A percentile compares a stretch with the other conserved stretches of the same genome.
These are phyloP conservation scores for Eutypella sp. DNA, from an alignment of 2,329 filamentous ascomycete species.

Conservation along the genomic window DNA sequence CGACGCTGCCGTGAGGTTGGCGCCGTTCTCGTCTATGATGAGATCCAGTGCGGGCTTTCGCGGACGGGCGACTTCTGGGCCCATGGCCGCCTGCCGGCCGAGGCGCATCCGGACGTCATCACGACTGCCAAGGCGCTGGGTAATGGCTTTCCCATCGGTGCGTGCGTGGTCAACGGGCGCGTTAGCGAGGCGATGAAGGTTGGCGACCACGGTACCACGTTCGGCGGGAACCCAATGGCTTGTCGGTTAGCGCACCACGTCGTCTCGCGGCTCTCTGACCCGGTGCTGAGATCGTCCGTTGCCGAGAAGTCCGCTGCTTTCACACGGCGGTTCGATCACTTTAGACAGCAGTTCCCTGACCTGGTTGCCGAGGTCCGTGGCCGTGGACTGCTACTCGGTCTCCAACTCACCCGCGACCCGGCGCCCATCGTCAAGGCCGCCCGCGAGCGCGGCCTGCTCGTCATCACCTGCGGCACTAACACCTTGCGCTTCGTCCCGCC, in stretches of 20 bases:
- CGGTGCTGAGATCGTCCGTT: constrained; percentile 65
- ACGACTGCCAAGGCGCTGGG: constrained; percentile 95
- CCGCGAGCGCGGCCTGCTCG: constrained; percentile 76
- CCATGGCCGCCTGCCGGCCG: constrained; percentile 63
- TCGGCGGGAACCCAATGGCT: constrained; percentile 86
- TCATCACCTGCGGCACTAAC: constrained; percentile 92
- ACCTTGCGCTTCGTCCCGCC: constrained; percentile 90
- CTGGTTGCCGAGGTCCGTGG: constrained; percentile 77
- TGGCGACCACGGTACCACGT: constrained; percentile 91
- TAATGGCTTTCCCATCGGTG: constrained; percentile 93
- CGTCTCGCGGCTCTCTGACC: constrained; percentile 68
- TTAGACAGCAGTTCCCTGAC: constrained; percentile 53
- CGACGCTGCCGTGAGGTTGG: constrained; percentile 80
- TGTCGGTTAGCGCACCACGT: constrained; percentile 83
- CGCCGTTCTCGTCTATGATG: constrained; percentile 87
- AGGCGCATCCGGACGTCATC: constrained; percentile 88
- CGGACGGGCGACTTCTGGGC: constrained; percentile 91
- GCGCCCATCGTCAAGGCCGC: constrained; percentile 75
- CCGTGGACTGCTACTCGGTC: constrained; percentile 76
- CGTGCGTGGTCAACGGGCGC: constrained; percentile 56
- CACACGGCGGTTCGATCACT: constrained; percentile 39
- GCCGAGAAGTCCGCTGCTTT: constrained; percentile 56
- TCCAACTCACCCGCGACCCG: constrained; percentile 74
- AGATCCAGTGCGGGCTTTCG: constrained; percentile 91
- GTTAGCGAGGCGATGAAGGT: constrained; percentile 62